phyloP scores from a whole-genome alignment of 305 asterid genomes.

The Fraxinus albicans region DNA sequence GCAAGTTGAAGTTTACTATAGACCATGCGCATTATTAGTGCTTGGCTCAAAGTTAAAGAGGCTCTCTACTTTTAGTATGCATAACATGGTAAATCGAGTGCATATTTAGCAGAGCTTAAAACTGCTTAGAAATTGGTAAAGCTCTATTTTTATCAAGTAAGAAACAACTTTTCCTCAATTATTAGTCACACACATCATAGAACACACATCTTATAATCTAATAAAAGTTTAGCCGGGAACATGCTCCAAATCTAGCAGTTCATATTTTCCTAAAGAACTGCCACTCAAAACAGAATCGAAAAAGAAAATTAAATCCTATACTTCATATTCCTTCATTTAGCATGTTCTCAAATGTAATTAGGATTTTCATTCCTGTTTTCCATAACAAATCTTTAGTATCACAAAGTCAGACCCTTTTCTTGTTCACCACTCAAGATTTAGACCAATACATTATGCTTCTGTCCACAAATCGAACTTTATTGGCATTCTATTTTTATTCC shows the following conservation, averaged over 20 bases:
- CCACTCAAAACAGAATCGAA: neutral
- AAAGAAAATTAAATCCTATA: neutral
- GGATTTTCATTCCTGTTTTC: neutral
- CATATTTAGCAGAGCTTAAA: neutral
- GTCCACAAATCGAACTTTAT: neutral
- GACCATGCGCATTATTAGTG: neutral
- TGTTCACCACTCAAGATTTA: neutral
- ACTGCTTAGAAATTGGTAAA: neutral
- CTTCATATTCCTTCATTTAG: neutral
- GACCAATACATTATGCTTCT: neutral
- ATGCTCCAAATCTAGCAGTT: neutral
- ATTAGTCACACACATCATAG: neutral
- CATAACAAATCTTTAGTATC: neutral
- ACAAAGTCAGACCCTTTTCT: neutral
- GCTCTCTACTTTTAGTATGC: no score
- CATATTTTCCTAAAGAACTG: neutral
- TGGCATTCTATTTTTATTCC: neutral
- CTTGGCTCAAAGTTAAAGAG: no score
- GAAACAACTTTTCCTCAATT: neutral
- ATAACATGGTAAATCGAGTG: neutral
- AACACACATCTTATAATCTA: neutral
- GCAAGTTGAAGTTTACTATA: neutral
- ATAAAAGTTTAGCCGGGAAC: neutral
- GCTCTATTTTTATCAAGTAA: neutral
- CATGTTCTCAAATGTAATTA: neutral